These are phyloP conservation scores for Myriangium duriaei DNA, from an alignment of 2,329 filamentous ascomycete genomes.

Conservation along the genomic window DNA sequence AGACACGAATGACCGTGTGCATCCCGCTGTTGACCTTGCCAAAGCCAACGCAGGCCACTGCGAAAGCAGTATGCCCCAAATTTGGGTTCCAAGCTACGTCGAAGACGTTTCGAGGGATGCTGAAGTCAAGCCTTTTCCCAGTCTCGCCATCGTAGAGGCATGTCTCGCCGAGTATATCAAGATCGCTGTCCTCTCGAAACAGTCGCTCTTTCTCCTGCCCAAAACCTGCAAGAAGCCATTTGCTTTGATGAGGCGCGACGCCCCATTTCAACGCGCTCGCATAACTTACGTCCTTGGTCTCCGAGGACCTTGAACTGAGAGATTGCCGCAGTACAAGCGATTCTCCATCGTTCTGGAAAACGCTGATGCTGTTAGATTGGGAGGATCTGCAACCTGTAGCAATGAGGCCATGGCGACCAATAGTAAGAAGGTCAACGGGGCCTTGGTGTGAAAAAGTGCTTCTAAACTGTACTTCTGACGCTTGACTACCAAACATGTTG, in stretches of 20 bases:
- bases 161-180: slow-evolving; percentile 37
- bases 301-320: slow-evolving; percentile 11
- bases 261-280: slow-evolving; percentile 41
- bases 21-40: slow-evolving; percentile 26
- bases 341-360: slow-evolving; percentile 15
- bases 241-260: slow-evolving; percentile 21
- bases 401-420: slow-evolving; percentile 27
- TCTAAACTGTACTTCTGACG: neutral
- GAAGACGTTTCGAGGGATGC: slow-evolving; percentile 42
- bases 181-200: slow-evolving; percentile 14
- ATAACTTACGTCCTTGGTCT: slow-evolving; percentile 7
- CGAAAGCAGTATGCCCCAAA: slow-evolving; percentile 34
- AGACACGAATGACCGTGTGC: slow-evolving; percentile 42
- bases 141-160: slow-evolving; percentile 41
- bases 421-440: slow-evolving; percentile 39
- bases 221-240: slow-evolving; percentile 44
- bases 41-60: slow-evolving; percentile 37
- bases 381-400: slow-evolving; percentile 35
- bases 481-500: neutral
- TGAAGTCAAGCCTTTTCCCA: slow-evolving; percentile 28
- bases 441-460: slow-evolving; percentile 30
- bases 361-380: slow-evolving; percentile 19
- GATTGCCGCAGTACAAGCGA: slow-evolving; percentile 17
- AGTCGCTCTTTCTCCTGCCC: slow-evolving; percentile 24
- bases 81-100: slow-evolving; percentile 45